Conservation (phyloP, 169 alveolate genomes). For the Hammondia hammondi region DNA sequence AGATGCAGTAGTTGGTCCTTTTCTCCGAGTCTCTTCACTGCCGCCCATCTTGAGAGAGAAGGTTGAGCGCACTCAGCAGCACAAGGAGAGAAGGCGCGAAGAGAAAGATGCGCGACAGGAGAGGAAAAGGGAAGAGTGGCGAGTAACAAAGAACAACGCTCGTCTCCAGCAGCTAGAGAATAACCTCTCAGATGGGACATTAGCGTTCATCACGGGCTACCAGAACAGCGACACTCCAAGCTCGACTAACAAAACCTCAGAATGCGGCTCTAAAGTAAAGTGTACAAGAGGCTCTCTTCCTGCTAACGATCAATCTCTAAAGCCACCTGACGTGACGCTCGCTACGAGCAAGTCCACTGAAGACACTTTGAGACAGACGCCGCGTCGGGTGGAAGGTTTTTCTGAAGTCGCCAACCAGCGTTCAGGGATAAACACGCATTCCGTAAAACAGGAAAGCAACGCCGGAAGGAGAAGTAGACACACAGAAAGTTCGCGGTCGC, state of each 20-base stretch:
- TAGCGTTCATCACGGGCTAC: background rate
- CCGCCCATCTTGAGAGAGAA: background rate
- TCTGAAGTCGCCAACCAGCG: background rate
- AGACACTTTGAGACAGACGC: too few relatives aligned
- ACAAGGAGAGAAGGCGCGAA: background rate
- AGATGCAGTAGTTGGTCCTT: background rate
- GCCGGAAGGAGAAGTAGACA: background rate
- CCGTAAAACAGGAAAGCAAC: background rate
- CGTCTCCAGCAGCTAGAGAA: background rate
- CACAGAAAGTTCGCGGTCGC: background rate
- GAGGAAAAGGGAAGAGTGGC: background rate
- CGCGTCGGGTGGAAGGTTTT: too few relatives aligned
- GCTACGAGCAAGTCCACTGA: too few relatives aligned
- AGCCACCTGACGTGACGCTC: too few relatives aligned
- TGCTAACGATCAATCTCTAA: too few relatives aligned
- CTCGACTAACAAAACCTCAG: background rate
- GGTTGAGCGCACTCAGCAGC: background rate
- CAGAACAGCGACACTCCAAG: background rate
- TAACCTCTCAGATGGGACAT: background rate
- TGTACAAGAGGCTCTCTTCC: background rate
- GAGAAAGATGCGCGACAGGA: background rate
- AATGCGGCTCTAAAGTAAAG: background rate
- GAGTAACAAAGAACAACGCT: background rate
- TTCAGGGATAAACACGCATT: background rate
- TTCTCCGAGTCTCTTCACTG: constrained; percentile 7